These are phyloP conservation scores for Starmerella bombi DNA, from an alignment of 805 yeast genomes.

Conservation along the genomic window DNA sequence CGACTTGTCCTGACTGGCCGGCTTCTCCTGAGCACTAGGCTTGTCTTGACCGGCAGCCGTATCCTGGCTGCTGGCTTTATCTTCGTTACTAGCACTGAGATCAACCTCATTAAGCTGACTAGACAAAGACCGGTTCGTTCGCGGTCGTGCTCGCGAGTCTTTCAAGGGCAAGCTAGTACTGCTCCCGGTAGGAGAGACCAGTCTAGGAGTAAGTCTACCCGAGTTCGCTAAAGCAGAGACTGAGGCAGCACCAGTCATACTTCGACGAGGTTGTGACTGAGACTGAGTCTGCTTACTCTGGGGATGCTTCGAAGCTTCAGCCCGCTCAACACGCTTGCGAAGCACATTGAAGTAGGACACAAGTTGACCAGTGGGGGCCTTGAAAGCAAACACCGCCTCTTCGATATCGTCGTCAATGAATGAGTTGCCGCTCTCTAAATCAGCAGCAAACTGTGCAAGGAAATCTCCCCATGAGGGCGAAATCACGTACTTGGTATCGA, in stretches of 20 bases:
- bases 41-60: not conserved
- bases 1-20: not conserved
- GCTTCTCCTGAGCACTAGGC: too few relatives aligned
- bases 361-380: constrained; percentile 55
- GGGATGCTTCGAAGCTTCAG: not conserved
- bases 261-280: constrained; percentile 7
- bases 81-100: not conserved
- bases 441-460: constrained; percentile 67
- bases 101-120: constrained; percentile 13
- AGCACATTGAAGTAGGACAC: constrained; percentile 51
- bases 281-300: constrained; percentile 1
- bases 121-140: not conserved
- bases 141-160: not conserved
- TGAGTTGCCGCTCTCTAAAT: constrained; percentile 74
- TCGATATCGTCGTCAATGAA: constrained; percentile 51
- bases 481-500: constrained; percentile 74
- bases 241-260: constrained; percentile 7
- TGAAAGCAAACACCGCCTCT: constrained; percentile 38
- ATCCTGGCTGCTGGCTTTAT: not conserved
- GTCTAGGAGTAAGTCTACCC: constrained; percentile 16
- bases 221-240: constrained; percentile 18
- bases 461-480: constrained; percentile 88
- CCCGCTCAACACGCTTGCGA: constrained; percentile 33
- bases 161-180: constrained; percentile 8
- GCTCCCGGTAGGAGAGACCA: constrained; percentile 16